Conservation (phyloP, 768 basidiomycete species). For the Myochromella boudieri region DNA sequence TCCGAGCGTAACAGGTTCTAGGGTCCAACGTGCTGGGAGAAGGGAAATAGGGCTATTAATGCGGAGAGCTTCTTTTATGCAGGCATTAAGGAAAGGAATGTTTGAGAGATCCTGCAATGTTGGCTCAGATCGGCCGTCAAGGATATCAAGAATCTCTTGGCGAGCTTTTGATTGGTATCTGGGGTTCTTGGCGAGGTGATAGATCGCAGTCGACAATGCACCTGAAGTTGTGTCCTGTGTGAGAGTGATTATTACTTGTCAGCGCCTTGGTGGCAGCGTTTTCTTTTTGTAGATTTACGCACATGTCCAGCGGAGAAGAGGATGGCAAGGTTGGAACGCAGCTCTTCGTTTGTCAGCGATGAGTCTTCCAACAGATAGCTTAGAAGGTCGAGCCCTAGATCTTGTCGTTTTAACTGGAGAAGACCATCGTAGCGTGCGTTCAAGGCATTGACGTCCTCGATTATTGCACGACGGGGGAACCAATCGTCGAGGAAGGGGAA, state of each 20-base stretch:
- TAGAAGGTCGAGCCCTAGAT: constrained; percentile 33
- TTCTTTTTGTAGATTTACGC: constrained; percentile 1
- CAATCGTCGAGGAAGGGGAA: constrained; percentile 29
- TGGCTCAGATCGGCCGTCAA: constrained; percentile 28
- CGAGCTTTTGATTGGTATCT: constrained; percentile 34
- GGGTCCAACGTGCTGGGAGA: constrained; percentile 23
- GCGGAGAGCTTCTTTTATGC: constrained; percentile 39
- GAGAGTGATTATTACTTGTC: constrained; percentile 1
- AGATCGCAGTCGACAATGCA: constrained; percentile 33
- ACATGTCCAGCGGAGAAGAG: constrained; percentile 42
- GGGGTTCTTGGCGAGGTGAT: constrained; percentile 35
- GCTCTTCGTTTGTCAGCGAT: constrained; percentile 30
- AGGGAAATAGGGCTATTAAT: constrained; percentile 31
- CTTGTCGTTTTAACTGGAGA: constrained; percentile 26
- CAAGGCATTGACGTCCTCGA: constrained; percentile 29
- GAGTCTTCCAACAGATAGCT: constrained; percentile 35
- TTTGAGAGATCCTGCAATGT: constrained; percentile 25
- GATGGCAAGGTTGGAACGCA: constrained; percentile 35
- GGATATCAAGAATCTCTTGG: constrained; percentile 32
- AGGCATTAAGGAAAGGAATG: constrained; percentile 33
- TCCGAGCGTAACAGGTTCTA: constrained; percentile 22
- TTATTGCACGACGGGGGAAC: constrained; percentile 28
- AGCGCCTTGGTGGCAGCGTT: background rate
- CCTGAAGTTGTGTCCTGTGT: constrained; percentile 38
- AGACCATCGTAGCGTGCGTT: constrained; percentile 26